Evolutionary conservation across 148 eudicot genomes (phyloP).

Genomic region (Arctostaphylos glauca): DNA sequence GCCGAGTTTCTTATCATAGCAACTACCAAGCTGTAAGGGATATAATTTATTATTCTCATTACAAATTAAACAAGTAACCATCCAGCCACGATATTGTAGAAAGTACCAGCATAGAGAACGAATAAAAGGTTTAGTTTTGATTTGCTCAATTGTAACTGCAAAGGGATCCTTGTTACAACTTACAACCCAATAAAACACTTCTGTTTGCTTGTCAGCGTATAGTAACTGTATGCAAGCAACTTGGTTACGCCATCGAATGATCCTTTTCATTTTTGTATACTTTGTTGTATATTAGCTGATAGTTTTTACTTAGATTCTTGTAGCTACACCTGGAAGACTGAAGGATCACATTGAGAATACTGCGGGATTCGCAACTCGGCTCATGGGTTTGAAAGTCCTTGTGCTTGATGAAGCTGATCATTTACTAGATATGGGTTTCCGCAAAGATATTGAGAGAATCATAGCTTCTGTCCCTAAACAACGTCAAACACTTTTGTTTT

Average conservation of each 20-base stretch:
- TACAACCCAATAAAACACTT: neutral
- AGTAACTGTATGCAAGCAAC: neutral
- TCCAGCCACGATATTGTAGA: neutral
- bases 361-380: slow-evolving; percentile 80
- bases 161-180: neutral
- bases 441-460: slow-evolving; percentile 83
- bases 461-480: slow-evolving; percentile 90
- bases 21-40: neutral
- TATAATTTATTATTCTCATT: neutral
- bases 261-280: slow-evolving; percentile 15
- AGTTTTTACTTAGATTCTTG: slow-evolving; percentile 57
- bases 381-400: slow-evolving; percentile 92
- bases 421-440: slow-evolving; percentile 95
- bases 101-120: neutral
- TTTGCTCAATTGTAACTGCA: neutral
- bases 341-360: slow-evolving; percentile 92
- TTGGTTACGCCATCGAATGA: neutral
- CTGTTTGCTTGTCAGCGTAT: neutral
- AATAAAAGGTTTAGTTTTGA: neutral
- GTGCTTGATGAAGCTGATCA: slow-evolving; percentile 99
- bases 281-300: neutral
- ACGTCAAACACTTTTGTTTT: slow-evolving; percentile 89
- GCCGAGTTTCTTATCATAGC: too few relatives aligned
- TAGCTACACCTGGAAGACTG: slow-evolving; percentile 97
- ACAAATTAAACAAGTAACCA: neutral